Evolutionary conservation across 2,329 filamentous ascomycete species (phyloP), one percentile per base, ranked within the genome.

Genomic region (Escovopsis weberi): DNA sequence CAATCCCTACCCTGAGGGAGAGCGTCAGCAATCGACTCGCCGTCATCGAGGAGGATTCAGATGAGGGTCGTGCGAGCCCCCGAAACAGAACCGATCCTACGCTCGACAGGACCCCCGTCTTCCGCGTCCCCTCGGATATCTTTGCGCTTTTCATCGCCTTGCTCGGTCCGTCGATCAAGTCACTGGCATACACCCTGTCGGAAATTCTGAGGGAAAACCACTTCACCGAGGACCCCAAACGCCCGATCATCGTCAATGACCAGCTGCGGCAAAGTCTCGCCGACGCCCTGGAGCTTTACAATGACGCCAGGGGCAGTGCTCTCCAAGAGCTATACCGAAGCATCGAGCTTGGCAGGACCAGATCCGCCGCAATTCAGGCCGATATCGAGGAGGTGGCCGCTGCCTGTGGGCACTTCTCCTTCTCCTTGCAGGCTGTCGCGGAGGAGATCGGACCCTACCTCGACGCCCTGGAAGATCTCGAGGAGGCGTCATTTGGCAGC

Each of bases 301-400:
- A 82, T 39, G 66, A 73, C 43, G 80, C 87, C 9, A 77, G 88
- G 50, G 77, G 75, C 43, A 76, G 82, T 39, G 87, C 91, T 0
- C 66, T 98, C 6, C 72, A 79, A 44, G 73, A 82, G 44, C 70
- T 98, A 1, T 96, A 98, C 60, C 78, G 75, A 48, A 83, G 75
- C 41, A 86, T 87, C 46, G 80, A 87, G 51, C 69, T 87, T 34
- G 76, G 75, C 10, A 76, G 76, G 45, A 68, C 78, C 3, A 73
- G 78, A 36, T 80, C 82, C 0, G 72, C 85, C 41, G 82, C 82
- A 47, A 73, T 89, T 8, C 82, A 93, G 55, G 91, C 89, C 2
- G 91, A 96, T 59, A 87, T 94, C 44, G 91, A 98, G 59, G 91
- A 98, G 60, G 88, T 96, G 10, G 88, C 89, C 35, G 89, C 91